Conservation (phyloP, 2,329 filamentous ascomycete species). For the Cordyceps farinosa region DNA sequence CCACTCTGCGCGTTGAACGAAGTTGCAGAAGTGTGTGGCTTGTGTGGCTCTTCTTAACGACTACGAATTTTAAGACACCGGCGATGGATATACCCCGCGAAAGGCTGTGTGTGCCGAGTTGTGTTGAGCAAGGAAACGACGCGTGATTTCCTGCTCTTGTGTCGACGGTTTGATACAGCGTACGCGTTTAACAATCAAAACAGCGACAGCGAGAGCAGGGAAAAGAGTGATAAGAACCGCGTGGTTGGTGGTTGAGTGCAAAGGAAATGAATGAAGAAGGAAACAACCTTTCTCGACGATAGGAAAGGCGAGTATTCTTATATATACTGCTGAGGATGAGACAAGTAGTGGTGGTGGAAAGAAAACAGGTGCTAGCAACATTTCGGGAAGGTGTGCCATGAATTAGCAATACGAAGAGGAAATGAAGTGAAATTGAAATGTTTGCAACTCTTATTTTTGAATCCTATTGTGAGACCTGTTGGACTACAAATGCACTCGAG, state of each 20-base stretch:
- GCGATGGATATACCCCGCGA: slow-evolving; percentile 42
- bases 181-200: neutral
- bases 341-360: slow-evolving; percentile 15
- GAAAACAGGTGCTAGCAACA: slow-evolving; percentile 6
- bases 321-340: slow-evolving; percentile 13
- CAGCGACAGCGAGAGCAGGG: slow-evolving; percentile 1
- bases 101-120: slow-evolving; percentile 30
- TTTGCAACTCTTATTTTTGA: neutral
- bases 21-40: slow-evolving; percentile 28
- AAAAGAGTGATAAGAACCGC: slow-evolving; percentile 16
- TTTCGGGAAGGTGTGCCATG: slow-evolving; percentile 5
- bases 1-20: slow-evolving; percentile 32
- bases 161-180: neutral
- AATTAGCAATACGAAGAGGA: slow-evolving; percentile 12
- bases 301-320: slow-evolving; percentile 2
- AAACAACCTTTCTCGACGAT: slow-evolving; percentile 3
- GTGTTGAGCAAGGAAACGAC: slow-evolving; percentile 19
- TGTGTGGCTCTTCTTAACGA: slow-evolving; percentile 35
- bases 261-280: slow-evolving; percentile 14
- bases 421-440: slow-evolving; percentile 8
- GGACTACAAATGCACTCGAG: too few species aligned
- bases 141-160: slow-evolving; percentile 7
- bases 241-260: slow-evolving; percentile 16
- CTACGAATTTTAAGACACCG: slow-evolving; percentile 35
- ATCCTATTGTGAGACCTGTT: neutral